Base-by-base conservation (phyloP, 2,329 filamentous ascomycete species). In the Tolypocladium guangdongense region DNA sequence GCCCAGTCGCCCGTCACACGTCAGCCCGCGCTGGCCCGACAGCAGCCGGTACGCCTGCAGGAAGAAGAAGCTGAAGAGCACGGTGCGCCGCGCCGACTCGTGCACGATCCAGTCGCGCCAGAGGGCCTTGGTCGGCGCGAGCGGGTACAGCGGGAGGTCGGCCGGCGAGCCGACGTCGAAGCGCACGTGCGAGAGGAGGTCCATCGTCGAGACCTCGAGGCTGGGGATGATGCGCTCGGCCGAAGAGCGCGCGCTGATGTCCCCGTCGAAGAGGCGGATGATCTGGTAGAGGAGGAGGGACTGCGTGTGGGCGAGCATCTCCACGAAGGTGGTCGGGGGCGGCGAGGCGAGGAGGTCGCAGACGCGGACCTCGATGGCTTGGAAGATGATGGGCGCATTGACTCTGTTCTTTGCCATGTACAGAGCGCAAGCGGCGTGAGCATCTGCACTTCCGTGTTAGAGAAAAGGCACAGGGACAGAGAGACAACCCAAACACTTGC, bases 81-180 rank as follows among this genome's bases (percentile, higher is more conserved):
- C 66, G 0, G 78, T 82, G 18, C 79, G 74, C 2, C 78, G 71
- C 1, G 73, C 67, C 0, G 78, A 80, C 60, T 83, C 79, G 12
- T 78, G 71, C 22, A 80, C 67, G 3, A 78, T 64, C 75, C 76
- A 83, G 1, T 69, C 66, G 8, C 65, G 62, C 78, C 78, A 83
- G 46, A 76, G 76, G 0, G 67, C 57, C 20, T 67, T 69, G 1
- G 71, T 70, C 0, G 70, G 66, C 11, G 68, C 69, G 4, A 78
- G 59, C 0, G 73, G 66, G 54, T 65, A 65, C 18, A 67, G 50
- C 10, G 63, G 63, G 6, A 73, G 55, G 0, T 64, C 52, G 0
- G 49, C 51, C 5, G 56, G 45, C 7, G 52, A 49, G 4, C 58
- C 56, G n/a, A 58, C 46, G 10, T 68, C 62, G 53, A 69, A 72